phyloP scores from a whole-genome alignment of 2,329 filamentous ascomycete species.

The Didymella pinodella region DNA sequence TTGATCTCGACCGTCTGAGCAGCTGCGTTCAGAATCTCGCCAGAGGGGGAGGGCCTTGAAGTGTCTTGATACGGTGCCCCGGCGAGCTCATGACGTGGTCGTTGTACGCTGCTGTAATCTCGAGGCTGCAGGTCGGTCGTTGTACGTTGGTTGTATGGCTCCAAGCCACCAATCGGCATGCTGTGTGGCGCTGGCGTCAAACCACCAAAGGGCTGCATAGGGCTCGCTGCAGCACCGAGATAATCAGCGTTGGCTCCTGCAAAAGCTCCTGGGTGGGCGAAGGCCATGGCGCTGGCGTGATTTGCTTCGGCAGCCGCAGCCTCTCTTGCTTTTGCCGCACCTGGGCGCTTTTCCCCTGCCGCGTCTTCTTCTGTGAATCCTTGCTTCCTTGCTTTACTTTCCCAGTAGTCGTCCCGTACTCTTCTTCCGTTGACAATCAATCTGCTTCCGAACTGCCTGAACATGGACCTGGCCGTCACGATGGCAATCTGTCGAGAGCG shows the following conservation, averaged over 20 bases:
- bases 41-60: constrained; percentile 75
- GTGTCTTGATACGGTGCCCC: constrained; percentile 86
- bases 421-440: constrained; percentile 89
- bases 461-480: constrained; percentile 97
- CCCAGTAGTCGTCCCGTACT: constrained; percentile 98
- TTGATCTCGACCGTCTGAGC: constrained; percentile 91
- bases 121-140: constrained; percentile 77
- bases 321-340: constrained; percentile 87
- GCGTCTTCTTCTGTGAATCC: constrained; percentile 97
- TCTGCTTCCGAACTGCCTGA: constrained; percentile 94
- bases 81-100: constrained; percentile 87
- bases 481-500: constrained; percentile 98
- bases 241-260: constrained; percentile 48
- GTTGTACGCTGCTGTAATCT: constrained; percentile 84
- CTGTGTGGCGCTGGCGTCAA: constrained; percentile 74
- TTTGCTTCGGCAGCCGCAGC: constrained; percentile 73
- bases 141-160: constrained; percentile 75
- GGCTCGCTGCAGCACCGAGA: constrained; percentile 40
- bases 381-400: constrained; percentile 94
- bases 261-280: constrained; percentile 40
- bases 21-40: constrained; percentile 85
- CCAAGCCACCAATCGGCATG: constrained; percentile 73
- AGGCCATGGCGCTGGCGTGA: constrained; percentile 59
- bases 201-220: constrained; percentile 55
- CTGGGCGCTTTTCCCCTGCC: constrained; percentile 94